Evolutionary conservation across 352 stramenopile genomes (phyloP), one percentile per base, ranked within the genome.

Genomic region (Phytophthora lateralis): DNA sequence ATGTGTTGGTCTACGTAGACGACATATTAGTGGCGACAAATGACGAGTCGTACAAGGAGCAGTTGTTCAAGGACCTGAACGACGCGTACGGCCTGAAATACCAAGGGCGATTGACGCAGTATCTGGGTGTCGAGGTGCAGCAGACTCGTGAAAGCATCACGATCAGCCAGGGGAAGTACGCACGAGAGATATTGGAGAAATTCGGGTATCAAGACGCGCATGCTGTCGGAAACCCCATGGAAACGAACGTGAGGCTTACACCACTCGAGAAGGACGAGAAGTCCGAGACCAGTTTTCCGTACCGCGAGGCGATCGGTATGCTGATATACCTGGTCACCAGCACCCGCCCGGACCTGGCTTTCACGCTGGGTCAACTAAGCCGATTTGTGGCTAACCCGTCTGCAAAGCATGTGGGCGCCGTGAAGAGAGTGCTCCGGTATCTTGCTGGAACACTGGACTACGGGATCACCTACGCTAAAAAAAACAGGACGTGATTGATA

Each of bases 11-110:
- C 6, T 57, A 62, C 15, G 50, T 55, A 0, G 49, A 51, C 12
- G 50, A 66, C 18, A 20, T 66, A 5, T 35, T 60, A 1, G 49
- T 54, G 7, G 58, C 24, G 1, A 62, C 52, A 1, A 62, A 67
- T 5, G 3, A 41, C 6, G 46, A 62, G 29, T 5, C 2, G 8
- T 51, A 20, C 27, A 66, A 58, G 56, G 20, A n/a, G 14, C 5
- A 30, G 8, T 46, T 64, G n/a, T 64, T 64, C 24, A 24, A 6
- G 0, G 47, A 57, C 1, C 21, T 64, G 8, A 32, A 64, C n/a
- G 6, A 11, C 2, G 34, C 32, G 20, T 58, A 58, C 21, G 56
- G 39, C 8, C 35, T 54, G 8, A 54, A 54, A 29, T 9, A 32
- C 43, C 26, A 58, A 64, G 47, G 56, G 10, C 18, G 18, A 8